Percentiles rank a stretch among this genome's conserved stretches.
These are phyloP conservation scores for Perkinsus olseni DNA, from an alignment of 169 alveolate species.

Conservation along the genomic window DNA sequence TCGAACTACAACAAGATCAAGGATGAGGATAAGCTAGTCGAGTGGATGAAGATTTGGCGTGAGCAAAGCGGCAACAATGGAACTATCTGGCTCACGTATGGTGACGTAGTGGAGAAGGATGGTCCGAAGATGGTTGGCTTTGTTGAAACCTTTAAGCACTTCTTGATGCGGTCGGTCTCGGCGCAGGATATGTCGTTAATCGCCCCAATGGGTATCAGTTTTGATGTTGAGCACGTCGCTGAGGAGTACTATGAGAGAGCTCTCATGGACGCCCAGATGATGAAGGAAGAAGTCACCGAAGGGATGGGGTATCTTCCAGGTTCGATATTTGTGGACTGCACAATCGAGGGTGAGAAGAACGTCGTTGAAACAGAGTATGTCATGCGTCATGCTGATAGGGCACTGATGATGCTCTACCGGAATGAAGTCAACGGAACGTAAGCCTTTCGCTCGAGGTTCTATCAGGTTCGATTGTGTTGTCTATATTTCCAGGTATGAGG, in stretches of 20 bases:
- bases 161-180: not conserved
- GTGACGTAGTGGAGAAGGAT: not conserved
- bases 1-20: not conserved
- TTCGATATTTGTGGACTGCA: not conserved
- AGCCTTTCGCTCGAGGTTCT: not conserved
- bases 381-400: not conserved
- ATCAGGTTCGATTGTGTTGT: not conserved
- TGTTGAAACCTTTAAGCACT: not conserved
- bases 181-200: not conserved
- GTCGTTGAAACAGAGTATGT: not conserved
- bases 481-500: not conserved
- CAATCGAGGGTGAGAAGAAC: not conserved
- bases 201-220: not conserved
- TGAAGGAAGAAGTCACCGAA: not conserved
- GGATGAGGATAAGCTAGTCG: not conserved
- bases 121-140: not conserved
- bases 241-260: not conserved
- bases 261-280: not conserved
- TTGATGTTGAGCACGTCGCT: not conserved
- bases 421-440: not conserved
- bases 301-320: not conserved
- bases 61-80: not conserved
- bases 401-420: not conserved
- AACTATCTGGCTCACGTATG: not conserved
- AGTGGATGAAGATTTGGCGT: not conserved